Evolutionary conservation across 805 yeast genomes (phyloP).

Genomic region (Hanseniaspora clermontiae): DNA sequence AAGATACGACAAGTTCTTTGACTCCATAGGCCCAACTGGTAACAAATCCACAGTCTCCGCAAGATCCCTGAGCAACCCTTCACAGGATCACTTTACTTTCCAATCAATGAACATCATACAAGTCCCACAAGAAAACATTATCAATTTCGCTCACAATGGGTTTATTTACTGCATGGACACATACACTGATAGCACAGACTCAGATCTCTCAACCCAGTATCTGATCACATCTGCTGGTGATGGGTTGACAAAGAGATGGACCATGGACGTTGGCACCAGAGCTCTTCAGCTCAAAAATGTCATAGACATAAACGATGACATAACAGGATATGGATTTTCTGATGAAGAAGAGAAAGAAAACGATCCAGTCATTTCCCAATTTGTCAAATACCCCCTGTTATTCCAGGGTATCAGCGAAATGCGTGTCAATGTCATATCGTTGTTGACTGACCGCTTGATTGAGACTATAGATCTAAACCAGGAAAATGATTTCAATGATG

Average conservation of each 20-base stretch:
- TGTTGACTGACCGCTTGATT: conserved; percentile 63
- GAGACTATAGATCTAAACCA: conserved; percentile 31
- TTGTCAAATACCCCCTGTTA: conserved; percentile 50
- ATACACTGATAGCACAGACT: conserved; percentile 12
- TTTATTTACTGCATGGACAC: conserved; percentile 56
- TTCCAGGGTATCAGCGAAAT: conserved; percentile 77
- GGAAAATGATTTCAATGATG: conserved; percentile 17
- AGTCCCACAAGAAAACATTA: conserved; percentile 51
- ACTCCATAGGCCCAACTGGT: conserved; percentile 79
- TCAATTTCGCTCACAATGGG: conserved; percentile 83
- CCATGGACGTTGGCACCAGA: conserved; percentile 24
- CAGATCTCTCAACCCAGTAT: conserved; percentile 23
- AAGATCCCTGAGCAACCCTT: background rate
- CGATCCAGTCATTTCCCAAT: conserved; percentile 60
- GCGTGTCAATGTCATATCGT: conserved; percentile 70
- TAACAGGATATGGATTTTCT: background rate
- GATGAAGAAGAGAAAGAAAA: conserved; percentile 27
- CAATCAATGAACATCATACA: conserved; percentile 38
- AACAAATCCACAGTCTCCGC: background rate
- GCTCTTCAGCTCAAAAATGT: conserved; percentile 14
- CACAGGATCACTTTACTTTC: conserved; percentile 11
- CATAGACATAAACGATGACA: conserved; percentile 15
- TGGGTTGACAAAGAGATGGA: conserved; percentile 77
- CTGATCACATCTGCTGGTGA: conserved; percentile 80
- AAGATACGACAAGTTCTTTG: conserved; percentile 75